These are phyloP conservation scores for Epichloe gansuensis DNA, from an alignment of 2,329 filamentous ascomycete species.

Conservation along the genomic window DNA sequence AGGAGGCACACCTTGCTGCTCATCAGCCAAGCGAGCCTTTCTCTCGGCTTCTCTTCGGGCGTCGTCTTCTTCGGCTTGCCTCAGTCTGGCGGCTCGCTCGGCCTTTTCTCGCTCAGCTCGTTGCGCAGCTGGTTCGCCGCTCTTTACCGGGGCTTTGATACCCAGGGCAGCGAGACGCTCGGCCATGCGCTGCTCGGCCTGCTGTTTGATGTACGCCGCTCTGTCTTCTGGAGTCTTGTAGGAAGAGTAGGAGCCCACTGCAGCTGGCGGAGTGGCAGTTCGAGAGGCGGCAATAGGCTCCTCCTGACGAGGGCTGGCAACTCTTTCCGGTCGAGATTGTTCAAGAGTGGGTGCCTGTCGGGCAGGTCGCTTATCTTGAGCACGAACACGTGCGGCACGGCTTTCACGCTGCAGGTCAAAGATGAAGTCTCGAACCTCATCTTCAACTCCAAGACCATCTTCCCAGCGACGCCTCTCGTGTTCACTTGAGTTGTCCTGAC, in stretches of 20 bases:
- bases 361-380: conserved; percentile 41
- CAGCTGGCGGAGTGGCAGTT: conserved; percentile 31
- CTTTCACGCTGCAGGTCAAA: conserved; percentile 87
- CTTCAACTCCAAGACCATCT: conserved; percentile 88
- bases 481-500: conserved; percentile 63
- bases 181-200: conserved; percentile 93
- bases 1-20: conserved; percentile 54
- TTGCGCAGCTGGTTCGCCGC: conserved; percentile 71
- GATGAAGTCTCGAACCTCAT: conserved; percentile 95
- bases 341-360: conserved; percentile 29
- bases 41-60: conserved; percentile 77
- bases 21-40: conserved; percentile 69
- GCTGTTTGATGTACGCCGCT: conserved; percentile 91
- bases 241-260: conserved; percentile 60
- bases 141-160: conserved; percentile 69
- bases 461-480: conserved; percentile 93
- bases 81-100: conserved; percentile 77
- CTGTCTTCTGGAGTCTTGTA: conserved; percentile 89
- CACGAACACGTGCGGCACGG: conserved; percentile 57
- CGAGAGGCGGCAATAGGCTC: conserved; percentile 42
- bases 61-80: conserved; percentile 89
- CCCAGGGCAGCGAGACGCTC: conserved; percentile 89
- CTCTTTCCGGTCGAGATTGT: conserved; percentile 28
- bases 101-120: conserved; percentile 77
- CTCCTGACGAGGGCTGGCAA: conserved; percentile 35